phyloP scores from a whole-genome alignment of 805 yeast species.

The Cyberlindnera galapagoensis region DNA sequence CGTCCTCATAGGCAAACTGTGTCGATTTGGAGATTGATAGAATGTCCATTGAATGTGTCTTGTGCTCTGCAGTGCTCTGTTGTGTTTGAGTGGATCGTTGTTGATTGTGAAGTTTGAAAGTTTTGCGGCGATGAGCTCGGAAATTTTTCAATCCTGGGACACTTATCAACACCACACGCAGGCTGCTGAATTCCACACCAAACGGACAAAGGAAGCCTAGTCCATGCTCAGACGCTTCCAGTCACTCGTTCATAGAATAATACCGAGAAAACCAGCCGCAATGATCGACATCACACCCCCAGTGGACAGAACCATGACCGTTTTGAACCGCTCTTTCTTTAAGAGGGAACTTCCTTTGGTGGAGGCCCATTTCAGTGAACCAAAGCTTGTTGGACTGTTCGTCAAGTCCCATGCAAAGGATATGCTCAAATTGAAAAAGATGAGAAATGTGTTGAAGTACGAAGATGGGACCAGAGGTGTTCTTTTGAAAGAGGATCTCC shows the following conservation, averaged over 20 bases:
- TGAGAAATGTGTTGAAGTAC: slow-evolving; percentile 58
- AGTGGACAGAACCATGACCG: slow-evolving; percentile 53
- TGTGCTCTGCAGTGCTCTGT: not conserved
- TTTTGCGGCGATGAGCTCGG: no score
- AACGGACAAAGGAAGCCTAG: no score
- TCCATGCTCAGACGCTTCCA: no score
- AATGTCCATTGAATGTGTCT: slow-evolving; percentile 11
- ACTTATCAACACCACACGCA: no score
- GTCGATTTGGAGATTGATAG: slow-evolving; percentile 16
- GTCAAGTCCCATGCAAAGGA: slow-evolving; percentile 53
- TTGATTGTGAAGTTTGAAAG: no score
- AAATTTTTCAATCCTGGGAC: no score
- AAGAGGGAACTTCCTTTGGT: slow-evolving; percentile 48
- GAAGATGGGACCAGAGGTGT: slow-evolving; percentile 34
- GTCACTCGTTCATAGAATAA: no score
- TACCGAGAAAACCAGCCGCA: no score
- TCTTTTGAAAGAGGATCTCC: slow-evolving; percentile 48
- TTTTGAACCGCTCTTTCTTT: slow-evolving; percentile 64
- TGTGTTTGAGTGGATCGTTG: not conserved
- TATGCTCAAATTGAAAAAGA: slow-evolving; percentile 61
- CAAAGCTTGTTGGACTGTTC: slow-evolving; percentile 41
- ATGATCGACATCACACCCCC: slow-evolving; percentile 52
- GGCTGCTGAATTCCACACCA: no score
- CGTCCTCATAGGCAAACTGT: slow-evolving; percentile 11
- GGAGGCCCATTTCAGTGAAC: slow-evolving; percentile 66